Evolutionary conservation across 768 basidiomycete species (phyloP).

Genomic region (Asterophora parasitica): DNA sequence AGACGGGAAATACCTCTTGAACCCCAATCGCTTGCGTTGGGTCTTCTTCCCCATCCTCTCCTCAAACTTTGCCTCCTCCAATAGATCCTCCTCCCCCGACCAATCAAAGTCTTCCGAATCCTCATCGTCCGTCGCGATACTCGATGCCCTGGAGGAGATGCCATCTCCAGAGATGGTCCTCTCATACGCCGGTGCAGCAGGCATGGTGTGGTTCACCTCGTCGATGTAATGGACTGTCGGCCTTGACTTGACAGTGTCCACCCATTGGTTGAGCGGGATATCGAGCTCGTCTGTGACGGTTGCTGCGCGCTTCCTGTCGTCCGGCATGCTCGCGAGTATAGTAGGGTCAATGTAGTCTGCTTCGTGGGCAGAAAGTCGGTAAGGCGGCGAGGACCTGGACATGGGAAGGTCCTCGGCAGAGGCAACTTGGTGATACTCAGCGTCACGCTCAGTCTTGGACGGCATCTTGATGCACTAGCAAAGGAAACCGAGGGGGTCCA

Average conservation of each 20-base stretch:
- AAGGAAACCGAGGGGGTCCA: too few species aligned
- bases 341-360: conserved; percentile 20
- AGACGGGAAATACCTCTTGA: conserved; percentile 41
- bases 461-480: too few species aligned
- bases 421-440: too few species aligned
- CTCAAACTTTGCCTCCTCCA: conserved; percentile 63
- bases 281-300: conserved; percentile 20
- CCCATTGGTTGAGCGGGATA: conserved; percentile 15
- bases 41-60: conserved; percentile 49
- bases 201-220: conserved; percentile 26
- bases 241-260: conserved; percentile 18
- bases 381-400: too few species aligned
- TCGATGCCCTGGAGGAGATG: conserved; percentile 32
- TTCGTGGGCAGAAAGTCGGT: too few species aligned
- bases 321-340: conserved; percentile 15
- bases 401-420: too few species aligned
- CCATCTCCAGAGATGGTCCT: conserved; percentile 27
- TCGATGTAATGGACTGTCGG: conserved; percentile 54
- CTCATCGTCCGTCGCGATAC: conserved; percentile 53
- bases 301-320: conserved; percentile 17
- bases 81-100: conserved; percentile 71
- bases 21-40: conserved; percentile 44
- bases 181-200: conserved; percentile 22
- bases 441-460: too few species aligned
- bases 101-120: conserved; percentile 66